These are phyloP conservation scores for Umbelopsis sp. DNA, from an alignment of 192 early-diverging fungal species.

Conservation along the genomic window DNA sequence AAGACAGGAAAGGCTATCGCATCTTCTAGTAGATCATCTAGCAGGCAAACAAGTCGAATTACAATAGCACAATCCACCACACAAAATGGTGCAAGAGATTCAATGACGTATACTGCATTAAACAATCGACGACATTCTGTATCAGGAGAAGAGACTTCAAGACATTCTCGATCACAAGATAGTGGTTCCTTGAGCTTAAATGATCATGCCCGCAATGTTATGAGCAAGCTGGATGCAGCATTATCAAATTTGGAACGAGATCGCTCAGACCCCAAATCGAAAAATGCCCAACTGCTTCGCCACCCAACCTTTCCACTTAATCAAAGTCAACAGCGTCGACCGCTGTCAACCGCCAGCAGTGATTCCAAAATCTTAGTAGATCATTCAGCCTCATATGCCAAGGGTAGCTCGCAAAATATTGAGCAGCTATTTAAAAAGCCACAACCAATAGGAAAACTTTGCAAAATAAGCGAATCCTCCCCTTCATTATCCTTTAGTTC, in stretches of 20 bases:
- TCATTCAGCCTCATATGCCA: background rate
- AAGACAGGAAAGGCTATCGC: background rate
- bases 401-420: background rate
- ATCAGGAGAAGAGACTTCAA: background rate
- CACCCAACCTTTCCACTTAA: background rate
- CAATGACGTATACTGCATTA: background rate
- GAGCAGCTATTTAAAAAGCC: background rate
- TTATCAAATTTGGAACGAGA: conserved; percentile 7
- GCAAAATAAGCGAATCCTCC: background rate
- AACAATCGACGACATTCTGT: background rate
- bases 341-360: background rate
- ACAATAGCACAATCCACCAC: background rate
- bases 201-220: background rate
- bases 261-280: background rate
- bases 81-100: background rate
- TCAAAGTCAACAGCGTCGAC: conserved; percentile 10
- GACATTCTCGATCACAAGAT: background rate
- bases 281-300: background rate
- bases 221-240: conserved; percentile 12
- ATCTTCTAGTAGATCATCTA: background rate
- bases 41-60: background rate
- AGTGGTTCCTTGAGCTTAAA: background rate
- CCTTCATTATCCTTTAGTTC: conserved; percentile 8
- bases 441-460: conserved; percentile 11
- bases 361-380: background rate